A percentile compares a stretch with the other conserved stretches of the same genome.
Evolutionary conservation across 495 filamentous ascomycete genomes (phyloP).

Genomic region (Chlorociboria aeruginascens): DNA sequence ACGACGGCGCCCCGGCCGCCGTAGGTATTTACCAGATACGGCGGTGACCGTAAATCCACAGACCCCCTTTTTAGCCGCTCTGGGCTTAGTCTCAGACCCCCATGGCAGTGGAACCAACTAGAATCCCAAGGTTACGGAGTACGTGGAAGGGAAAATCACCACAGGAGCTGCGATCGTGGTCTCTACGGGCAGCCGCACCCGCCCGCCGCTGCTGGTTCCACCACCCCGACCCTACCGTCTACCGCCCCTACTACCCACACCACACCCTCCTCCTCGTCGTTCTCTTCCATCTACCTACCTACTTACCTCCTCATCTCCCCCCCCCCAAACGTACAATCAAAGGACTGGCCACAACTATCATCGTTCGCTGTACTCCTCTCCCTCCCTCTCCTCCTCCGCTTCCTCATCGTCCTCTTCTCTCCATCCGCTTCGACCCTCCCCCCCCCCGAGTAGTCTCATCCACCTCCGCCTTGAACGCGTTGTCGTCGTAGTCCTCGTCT

Average conservation of each 20-base stretch:
- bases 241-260: constrained; percentile 8
- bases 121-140: too few relatives aligned
- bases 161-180: too few relatives aligned
- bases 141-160: too few relatives aligned
- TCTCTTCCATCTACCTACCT: constrained; percentile 7
- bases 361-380: constrained; percentile 22
- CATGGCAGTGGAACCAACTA: too few relatives aligned
- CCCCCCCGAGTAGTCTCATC: background rate
- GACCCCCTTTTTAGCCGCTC: too few relatives aligned
- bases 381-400: constrained; percentile 21
- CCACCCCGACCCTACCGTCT: background rate
- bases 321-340: constrained; percentile 13
- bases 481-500: constrained; percentile 1
- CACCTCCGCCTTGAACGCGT: background rate
- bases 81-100: too few relatives aligned
- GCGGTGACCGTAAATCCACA: too few relatives aligned
- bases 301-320: constrained; percentile 1
- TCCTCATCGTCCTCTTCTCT: constrained; percentile 8
- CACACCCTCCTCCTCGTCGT: constrained; percentile 6
- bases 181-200: too few relatives aligned
- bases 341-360: constrained; percentile 17
- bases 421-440: constrained; percentile 9
- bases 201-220: too few relatives aligned
- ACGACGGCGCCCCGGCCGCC: too few relatives aligned
- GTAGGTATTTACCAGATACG: too few relatives aligned